phyloP scores from a whole-genome alignment of 2,329 filamentous ascomycete species.

The Colletotrichum lentis region DNA sequence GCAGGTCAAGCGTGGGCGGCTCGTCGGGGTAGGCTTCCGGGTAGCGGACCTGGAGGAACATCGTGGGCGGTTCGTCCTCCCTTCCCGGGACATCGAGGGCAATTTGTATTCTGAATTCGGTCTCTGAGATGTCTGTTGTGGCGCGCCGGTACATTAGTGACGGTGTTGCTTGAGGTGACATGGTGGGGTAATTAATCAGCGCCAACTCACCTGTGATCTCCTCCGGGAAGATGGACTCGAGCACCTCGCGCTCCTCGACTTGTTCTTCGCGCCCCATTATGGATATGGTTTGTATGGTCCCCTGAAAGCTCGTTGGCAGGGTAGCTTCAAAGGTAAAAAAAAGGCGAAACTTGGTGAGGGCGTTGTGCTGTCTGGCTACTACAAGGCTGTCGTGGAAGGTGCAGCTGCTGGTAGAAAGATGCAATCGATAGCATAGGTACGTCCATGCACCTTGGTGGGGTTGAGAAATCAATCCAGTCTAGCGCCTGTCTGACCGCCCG shows the following conservation, averaged over 20 bases:
- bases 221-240: constrained; percentile 97
- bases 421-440: constrained; percentile 23
- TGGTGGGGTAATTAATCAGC: constrained; percentile 40
- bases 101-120: constrained; percentile 86
- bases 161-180: neutral
- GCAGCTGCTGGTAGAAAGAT: neutral
- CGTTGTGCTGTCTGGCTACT: neutral
- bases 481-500: constrained; percentile 47
- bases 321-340: neutral
- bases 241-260: constrained; percentile 93
- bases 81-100: constrained; percentile 79
- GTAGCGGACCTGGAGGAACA: constrained; percentile 87
- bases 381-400: neutral
- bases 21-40: constrained; percentile 91
- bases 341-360: neutral
- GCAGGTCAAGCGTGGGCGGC: constrained; percentile 82
- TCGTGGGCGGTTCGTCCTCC: constrained; percentile 70
- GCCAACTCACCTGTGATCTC: constrained; percentile 81
- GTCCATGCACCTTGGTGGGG: constrained; percentile 37
- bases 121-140: constrained; percentile 81
- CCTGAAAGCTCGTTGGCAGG: neutral
- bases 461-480: constrained; percentile 27
- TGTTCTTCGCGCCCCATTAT: constrained; percentile 84
- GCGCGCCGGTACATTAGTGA: constrained; percentile 18
- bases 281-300: too few relatives aligned